These are phyloP conservation scores for Sporisorium exsertum DNA, from an alignment of 1,284 basidiomycete genomes.

Conservation along the genomic window DNA sequence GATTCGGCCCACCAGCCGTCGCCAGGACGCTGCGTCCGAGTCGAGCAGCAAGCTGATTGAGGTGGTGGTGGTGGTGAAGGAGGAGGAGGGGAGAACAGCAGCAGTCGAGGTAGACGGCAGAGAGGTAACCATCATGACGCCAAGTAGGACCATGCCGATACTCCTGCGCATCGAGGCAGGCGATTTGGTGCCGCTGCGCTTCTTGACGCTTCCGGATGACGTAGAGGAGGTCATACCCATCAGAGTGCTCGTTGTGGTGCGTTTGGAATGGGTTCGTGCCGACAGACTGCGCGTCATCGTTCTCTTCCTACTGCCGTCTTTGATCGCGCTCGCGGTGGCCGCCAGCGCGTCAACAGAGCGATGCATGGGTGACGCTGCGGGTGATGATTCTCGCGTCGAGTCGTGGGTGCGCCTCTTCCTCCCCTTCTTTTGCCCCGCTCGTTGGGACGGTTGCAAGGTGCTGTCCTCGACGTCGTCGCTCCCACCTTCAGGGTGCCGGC, in stretches of 20 bases:
- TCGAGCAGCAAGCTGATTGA: slow-evolving; percentile 2
- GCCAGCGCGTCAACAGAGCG: slow-evolving; percentile 22
- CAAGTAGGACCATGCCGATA: slow-evolving; percentile 45
- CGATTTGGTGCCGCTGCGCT: slow-evolving; percentile 29
- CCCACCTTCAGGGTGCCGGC: neutral
- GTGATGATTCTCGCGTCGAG: slow-evolving; percentile 24
- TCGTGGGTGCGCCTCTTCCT: slow-evolving; percentile 13
- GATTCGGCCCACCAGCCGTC: slow-evolving; percentile 57
- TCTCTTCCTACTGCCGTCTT: slow-evolving; percentile 12
- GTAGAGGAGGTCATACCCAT: slow-evolving; percentile 5
- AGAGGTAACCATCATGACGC: slow-evolving; percentile 36
- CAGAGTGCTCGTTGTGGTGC: neutral
- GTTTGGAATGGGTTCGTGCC: slow-evolving; percentile 21
- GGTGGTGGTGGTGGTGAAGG: neutral
- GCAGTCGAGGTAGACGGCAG: slow-evolving; percentile 14
- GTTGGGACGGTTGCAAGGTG: neutral
- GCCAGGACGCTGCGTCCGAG: slow-evolving; percentile 16
- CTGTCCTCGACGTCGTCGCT: neutral
- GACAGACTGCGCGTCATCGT: slow-evolving; percentile 24
- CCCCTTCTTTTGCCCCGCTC: neutral
- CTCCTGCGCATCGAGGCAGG: slow-evolving; percentile 37
- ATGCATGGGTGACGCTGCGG: slow-evolving; percentile 10
- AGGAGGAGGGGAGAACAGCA: neutral
- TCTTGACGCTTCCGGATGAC: slow-evolving; percentile 2
- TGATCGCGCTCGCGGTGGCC: neutral